phyloP scores from a whole-genome alignment of 805 yeast species.

The Priceomyces castillae region DNA sequence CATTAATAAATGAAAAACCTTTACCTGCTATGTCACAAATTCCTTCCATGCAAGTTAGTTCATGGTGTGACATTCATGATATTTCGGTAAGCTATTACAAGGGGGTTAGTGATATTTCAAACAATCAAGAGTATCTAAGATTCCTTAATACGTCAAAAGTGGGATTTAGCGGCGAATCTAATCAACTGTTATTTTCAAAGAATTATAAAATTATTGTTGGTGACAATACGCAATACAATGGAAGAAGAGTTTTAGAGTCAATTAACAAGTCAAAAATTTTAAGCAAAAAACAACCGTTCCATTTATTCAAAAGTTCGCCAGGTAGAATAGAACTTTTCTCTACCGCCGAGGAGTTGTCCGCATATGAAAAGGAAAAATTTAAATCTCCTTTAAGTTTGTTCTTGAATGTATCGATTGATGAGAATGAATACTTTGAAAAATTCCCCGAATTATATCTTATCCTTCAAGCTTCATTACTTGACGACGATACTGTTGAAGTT shows the following conservation, averaged over 20 bases:
- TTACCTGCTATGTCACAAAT: constrained; percentile 46
- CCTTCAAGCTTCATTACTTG: constrained; percentile 44
- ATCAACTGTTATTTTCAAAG: constrained; percentile 17
- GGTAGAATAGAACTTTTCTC: constrained; percentile 46
- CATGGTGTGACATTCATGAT: constrained; percentile 63
- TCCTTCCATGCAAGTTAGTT: constrained; percentile 66
- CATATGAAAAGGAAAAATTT: constrained; percentile 52
- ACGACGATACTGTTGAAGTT: constrained; percentile 22
- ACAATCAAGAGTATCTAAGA: constrained; percentile 21
- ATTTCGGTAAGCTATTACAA: constrained; percentile 49
- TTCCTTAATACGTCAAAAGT: constrained; percentile 24
- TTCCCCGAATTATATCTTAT: constrained; percentile 43
- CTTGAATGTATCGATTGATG: constrained; percentile 50
- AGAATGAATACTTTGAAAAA: constrained; percentile 28
- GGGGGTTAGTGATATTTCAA: constrained; percentile 9
- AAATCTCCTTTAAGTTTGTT: constrained; percentile 66
- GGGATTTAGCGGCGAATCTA: constrained; percentile 21
- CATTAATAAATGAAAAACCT: constrained; percentile 82
- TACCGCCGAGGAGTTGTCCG: constrained; percentile 63
- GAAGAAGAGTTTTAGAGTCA: constrained; percentile 49
- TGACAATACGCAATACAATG: constrained; percentile 11
- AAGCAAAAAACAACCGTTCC: constrained; percentile 81
- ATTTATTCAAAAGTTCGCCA: constrained; percentile 59
- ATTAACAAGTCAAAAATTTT: constrained; percentile 69
- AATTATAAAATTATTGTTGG: constrained; percentile 25